Percentiles rank a stretch among this genome's conserved stretches.
Conservation (phyloP, 2,329 filamentous ascomycete species). For the Ophiostoma sp. region DNA sequence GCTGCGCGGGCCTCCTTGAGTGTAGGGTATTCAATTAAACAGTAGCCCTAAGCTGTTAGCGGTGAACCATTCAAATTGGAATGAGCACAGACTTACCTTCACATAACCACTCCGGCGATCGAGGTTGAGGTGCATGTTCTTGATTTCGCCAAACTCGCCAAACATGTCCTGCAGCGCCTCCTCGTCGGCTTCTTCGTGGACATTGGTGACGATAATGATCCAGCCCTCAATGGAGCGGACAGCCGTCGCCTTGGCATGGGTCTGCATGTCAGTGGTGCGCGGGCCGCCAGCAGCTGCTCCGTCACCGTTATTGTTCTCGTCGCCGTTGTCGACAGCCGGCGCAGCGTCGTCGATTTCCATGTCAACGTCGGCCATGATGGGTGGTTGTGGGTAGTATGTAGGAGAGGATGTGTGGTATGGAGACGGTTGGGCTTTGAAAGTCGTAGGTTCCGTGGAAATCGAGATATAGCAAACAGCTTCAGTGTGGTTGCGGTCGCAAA, state of each 20-base stretch:
- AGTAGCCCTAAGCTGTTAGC: conserved; percentile 64
- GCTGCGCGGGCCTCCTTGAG: conserved; percentile 77
- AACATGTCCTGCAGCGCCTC: conserved; percentile 81
- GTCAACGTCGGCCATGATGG: conserved; percentile 33
- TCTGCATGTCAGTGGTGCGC: conserved; percentile 61
- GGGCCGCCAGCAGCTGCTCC: conserved; percentile 8
- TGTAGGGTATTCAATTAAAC: conserved; percentile 80
- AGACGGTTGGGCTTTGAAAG: too few species aligned
- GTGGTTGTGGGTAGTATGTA: too few species aligned
- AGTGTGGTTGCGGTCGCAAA: neutral
- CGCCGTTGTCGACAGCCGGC: conserved; percentile 7
- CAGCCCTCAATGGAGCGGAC: conserved; percentile 87
- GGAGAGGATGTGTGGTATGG: neutral
- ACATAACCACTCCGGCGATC: conserved; percentile 82
- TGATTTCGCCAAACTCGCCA: conserved; percentile 81
- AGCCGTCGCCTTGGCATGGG: conserved; percentile 71
- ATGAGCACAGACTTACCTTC: conserved; percentile 59
- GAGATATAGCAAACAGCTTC: neutral
- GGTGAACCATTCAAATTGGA: neutral
- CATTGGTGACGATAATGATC: conserved; percentile 84
- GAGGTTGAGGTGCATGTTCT: conserved; percentile 81
- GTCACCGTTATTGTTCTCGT: conserved; percentile 37
- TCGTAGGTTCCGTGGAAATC: too few species aligned
- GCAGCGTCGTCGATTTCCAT: conserved; percentile 41
- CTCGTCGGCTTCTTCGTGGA: conserved; percentile 84